Evolutionary conservation across 2,329 filamentous ascomycete species (phyloP), one percentile per base, ranked within the genome.

Genomic region (Xylariaceae sp.): DNA sequence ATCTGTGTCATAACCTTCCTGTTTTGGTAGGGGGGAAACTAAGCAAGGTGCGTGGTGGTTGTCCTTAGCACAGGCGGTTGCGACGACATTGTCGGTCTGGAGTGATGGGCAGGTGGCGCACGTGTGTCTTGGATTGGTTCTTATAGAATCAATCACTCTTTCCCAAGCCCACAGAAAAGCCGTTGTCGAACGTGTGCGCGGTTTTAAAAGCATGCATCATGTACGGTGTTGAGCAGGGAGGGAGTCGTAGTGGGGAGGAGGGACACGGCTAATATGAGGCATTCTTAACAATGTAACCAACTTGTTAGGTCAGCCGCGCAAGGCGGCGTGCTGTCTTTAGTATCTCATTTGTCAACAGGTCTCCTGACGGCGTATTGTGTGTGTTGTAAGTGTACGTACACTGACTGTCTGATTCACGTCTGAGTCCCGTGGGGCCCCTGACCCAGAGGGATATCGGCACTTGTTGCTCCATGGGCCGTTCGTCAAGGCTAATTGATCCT

Each of bases 1-100:
- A 41, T 40, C 29, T 19, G 29, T 37, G 44, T 30, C 51, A 45
- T 42, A 59, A 59, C 57, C 57, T 59, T 59, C 57, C 57, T 59
- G 52, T 48, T 59, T 57, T 4, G 54, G 57, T 39, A 27, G 26
- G 29, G 39, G 30, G 29, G 39, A 27, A 44, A 26, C 49, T 43
- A 45, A 31, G 43, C 53, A 46, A 57, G 35, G 35, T 11, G 35
- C 8, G 32, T 34, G 35, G 35, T 11, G 35, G 5, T 11, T 37
- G 35, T 11, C 3, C 1, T 37, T 37, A 37, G 35, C 8, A 11
- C 35, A 37, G 35, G 8, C 5, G 12, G 35, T 11, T 37, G 35
- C 35, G 35, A 7, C 5, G 35, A 7, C 35, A 11, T 37, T 37
- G 4, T 7, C 12, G 8, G 8, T 11, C 32, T 34, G 32, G 8